Conservation (phyloP, 345 rosid species). For the Angophora floribunda region DNA sequence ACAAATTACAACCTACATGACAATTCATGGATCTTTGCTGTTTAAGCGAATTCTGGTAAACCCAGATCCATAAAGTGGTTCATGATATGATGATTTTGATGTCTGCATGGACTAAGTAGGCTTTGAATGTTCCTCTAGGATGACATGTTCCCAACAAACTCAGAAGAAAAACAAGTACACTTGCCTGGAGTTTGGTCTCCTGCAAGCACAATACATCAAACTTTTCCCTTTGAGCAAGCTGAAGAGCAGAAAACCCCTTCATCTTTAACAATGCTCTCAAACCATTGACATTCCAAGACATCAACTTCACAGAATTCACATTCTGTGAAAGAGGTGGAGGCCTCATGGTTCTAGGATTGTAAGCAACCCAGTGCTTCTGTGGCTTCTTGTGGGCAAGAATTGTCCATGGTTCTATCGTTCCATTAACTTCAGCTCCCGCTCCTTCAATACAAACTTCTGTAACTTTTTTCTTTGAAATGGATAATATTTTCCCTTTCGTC, state of each 20-base stretch:
- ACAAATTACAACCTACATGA: neutral
- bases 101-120: neutral
- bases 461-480: constrained; percentile 15
- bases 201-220: constrained; percentile 90
- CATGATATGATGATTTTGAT: neutral
- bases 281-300: constrained; percentile 99
- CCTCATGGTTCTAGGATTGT: constrained; percentile 80
- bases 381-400: constrained; percentile 90
- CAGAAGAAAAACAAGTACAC: neutral
- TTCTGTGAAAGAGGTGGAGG: constrained; percentile 40
- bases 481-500: constrained; percentile 17
- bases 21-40: neutral
- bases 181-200: constrained; percentile 88
- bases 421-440: constrained; percentile 5
- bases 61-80: neutral
- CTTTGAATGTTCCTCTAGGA: neutral
- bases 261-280: constrained; percentile 69
- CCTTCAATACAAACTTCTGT: constrained; percentile 12
- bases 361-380: constrained; percentile 69
- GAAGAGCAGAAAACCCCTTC: constrained; percentile 61
- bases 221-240: constrained; percentile 78
- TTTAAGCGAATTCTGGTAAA: neutral
- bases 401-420: constrained; percentile 61
- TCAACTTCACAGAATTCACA: constrained; percentile 40
- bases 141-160: neutral